Conservation (phyloP, 768 basidiomycete genomes). For the Phaeotremella fagi region DNA sequence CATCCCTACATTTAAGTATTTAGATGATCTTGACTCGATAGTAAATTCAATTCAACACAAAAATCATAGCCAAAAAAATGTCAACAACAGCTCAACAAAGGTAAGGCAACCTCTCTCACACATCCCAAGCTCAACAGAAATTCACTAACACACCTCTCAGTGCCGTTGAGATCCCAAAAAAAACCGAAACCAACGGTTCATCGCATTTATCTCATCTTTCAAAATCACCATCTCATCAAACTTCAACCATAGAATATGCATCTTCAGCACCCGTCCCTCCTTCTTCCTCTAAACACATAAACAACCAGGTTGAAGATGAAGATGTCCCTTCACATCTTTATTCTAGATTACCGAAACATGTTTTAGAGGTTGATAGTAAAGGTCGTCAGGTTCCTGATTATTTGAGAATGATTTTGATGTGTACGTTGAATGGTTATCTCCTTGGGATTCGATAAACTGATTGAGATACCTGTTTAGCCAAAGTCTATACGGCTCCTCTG, state of each 20-base stretch:
- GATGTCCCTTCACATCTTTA: conserved; percentile 49
- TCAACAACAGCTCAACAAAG: too few species aligned
- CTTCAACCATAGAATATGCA: conserved; percentile 43
- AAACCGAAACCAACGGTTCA: not conserved
- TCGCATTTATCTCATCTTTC: conserved; percentile 2
- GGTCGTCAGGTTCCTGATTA: conserved; percentile 41
- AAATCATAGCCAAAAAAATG: too few species aligned
- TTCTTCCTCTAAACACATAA: conserved; percentile 25
- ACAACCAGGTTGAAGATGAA: conserved; percentile 31
- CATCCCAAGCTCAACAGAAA: too few species aligned
- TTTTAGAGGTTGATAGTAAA: conserved; percentile 26
- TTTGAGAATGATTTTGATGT: conserved; percentile 46
- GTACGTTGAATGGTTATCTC: too few species aligned
- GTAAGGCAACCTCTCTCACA: too few species aligned
- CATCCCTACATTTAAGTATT: too few species aligned
- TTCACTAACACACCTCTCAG: not conserved
- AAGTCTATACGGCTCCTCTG: conserved; percentile 47
- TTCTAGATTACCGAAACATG: conserved; percentile 38
- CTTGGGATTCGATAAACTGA: too few species aligned
- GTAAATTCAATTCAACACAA: too few species aligned
- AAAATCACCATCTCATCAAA: conserved; percentile 9
- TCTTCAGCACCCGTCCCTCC: conserved; percentile 46
- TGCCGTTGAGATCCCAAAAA: not conserved
- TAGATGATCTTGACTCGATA: too few species aligned
- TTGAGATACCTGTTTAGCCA: conserved; percentile 41